Percentiles rank a stretch among this genome's conserved stretches.
phyloP scores from a whole-genome alignment of 805 yeast genomes.

The Schizosaccharomyces osmophilus region DNA sequence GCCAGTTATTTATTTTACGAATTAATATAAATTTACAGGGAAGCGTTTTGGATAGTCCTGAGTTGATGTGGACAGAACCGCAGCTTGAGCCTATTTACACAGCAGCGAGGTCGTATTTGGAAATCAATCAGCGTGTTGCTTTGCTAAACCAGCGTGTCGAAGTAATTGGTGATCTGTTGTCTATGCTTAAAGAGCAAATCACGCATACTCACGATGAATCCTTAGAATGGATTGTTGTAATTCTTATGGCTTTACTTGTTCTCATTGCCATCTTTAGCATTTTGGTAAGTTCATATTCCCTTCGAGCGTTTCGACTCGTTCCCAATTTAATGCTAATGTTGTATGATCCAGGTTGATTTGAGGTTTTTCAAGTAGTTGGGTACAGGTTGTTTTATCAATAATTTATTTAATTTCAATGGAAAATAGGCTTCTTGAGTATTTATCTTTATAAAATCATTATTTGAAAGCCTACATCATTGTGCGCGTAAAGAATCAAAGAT shows the following conservation, averaged over 20 bases:
- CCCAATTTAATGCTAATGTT: not conserved
- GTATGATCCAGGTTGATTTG: too few species aligned
- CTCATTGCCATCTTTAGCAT: not conserved
- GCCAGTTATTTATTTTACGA: conserved; percentile 67
- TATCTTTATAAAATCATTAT: too few species aligned
- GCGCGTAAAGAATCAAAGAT: too few species aligned
- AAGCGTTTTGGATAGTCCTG: conserved; percentile 77
- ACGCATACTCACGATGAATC: conserved; percentile 31
- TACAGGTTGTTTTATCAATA: too few species aligned
- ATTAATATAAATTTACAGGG: conserved; percentile 22
- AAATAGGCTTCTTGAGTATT: too few species aligned
- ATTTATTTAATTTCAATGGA: too few species aligned
- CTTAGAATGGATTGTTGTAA: conserved; percentile 70
- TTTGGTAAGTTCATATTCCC: not conserved
- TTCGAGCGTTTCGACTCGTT: not conserved
- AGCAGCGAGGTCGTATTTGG: conserved; percentile 69
- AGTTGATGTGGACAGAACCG: conserved; percentile 97
- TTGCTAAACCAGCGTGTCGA: conserved; percentile 76
- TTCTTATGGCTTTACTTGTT: conserved; percentile 41
- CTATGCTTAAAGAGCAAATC: conserved; percentile 78
- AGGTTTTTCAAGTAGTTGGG: too few species aligned
- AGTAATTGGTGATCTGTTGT: conserved; percentile 75
- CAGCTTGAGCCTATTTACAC: conserved; percentile 92
- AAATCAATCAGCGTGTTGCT: conserved; percentile 81
- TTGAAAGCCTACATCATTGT: too few species aligned